Base-by-base conservation (phyloP, 106 monocot genomes). In the Dendrobium catenatum region DNA sequence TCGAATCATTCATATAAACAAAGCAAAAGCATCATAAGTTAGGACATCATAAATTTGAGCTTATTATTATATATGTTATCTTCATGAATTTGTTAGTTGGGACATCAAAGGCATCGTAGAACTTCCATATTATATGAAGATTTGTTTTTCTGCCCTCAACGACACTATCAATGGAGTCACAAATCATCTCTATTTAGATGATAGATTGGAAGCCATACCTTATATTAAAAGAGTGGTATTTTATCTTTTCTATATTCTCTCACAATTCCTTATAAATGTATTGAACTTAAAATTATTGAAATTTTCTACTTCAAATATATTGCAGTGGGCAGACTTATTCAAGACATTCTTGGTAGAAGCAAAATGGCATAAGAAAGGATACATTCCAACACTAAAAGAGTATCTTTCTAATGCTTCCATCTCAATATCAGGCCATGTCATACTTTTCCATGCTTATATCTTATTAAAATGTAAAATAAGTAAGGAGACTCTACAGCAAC, bases 321-420 rank as follows among this genome's bases (percentile, higher is more conserved):
- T 72, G 22, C 70, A 88, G 90, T 90, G 90, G 87, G 43, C 61
- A 76, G 87, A 90, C 75, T 27, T 90, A 40, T 85, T 82, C 81
- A 87, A 85, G 20, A 73, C 87, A 5, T 87, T 83, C 72, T 48
- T 90, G 27, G 4, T 75, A 24, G 90, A 90, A 58, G 87, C 90
- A 47, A 87, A 82, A 44, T 90, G 90, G 90, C 67, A 85, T 27
- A 31, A 83, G 20, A 43, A 61, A 16, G 42, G 66, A n/a, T 68
- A 79, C 42, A 83, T 67, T 6, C 88, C 90, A 18, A 79, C 81
- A 19, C 42, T 88, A 2, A 4, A 77, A 6, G 90, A 90, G 54
- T 90, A 90, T 49, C 59, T 85, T 2, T 76, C 85, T 19, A 87
- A 85, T 81, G 90, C 77, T 17, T 75, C 83, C 73, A 77, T 86